Evolutionary conservation across 2,329 filamentous ascomycete species (phyloP), one percentile per base, ranked within the genome.

Genomic region (Scleromitrula shiraiana): DNA sequence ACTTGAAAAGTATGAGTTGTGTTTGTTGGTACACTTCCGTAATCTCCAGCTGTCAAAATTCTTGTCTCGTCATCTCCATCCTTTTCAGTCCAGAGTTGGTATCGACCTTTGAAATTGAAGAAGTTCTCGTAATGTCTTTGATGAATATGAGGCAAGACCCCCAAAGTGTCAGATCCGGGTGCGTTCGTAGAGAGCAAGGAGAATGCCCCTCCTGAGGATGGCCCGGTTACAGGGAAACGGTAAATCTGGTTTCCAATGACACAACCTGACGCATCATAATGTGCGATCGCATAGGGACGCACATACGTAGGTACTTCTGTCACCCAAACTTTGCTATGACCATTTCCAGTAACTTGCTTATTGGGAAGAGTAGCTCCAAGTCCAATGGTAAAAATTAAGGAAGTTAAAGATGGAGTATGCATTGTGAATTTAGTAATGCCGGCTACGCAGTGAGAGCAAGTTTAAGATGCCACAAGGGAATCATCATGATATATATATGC

Each of bases 1-100:
- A 73, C 62, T 54, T 72, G 69, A 61, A 73, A 74, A 3, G 70
- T 71, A 50, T 74, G 72, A 1, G 67, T 70, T 1, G 69, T 72
- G 51, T 73, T 68, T 17, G 62, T 61, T 0, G 69, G 66, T 0
- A 73, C 68, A 4, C 68, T 68, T 30, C 70, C 70, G 50, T 70
- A 73, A 51, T 74, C 71, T 1, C 70, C 70, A 7, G 63, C 61
- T 0, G 62, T 65, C n/a, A 75, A 56, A 2, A 73, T 53, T 15
- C 70, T 64, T 5, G 64, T 64, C 45, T 67, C 61, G 37, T 65
- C 60, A 4, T 52, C 51, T 7, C 60, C 56, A 20, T 57, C 56
- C 15, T 57, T 56, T 12, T 50, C 50, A 2, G 69, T 63, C 71
- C 70, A 74, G 9, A 73, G 65, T 52, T 72, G 68, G 52, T 69